Base-by-base conservation (phyloP, 2,329 filamentous ascomycete species). In the Colletotrichum liaoningense region DNA sequence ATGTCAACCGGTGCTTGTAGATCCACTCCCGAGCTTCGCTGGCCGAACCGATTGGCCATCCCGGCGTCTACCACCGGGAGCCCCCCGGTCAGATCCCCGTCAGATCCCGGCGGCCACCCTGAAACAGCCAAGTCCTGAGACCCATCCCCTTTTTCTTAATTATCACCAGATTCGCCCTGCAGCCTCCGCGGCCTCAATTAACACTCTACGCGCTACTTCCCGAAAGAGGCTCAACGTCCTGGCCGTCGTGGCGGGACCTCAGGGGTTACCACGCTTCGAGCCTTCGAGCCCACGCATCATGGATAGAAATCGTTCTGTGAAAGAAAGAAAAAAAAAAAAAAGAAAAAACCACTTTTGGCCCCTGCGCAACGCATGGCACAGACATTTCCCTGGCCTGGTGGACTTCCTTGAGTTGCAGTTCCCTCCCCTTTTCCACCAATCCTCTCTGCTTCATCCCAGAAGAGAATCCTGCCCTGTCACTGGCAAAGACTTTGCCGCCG, bases 111-210 rank as follows among this genome's bases (percentile, higher is more conserved):
- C 35, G 60, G 46, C 49, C 71, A 73, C 62, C 71, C 71, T 73
- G 71, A 73, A 73, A 73, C 71, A 54, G 67, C 71, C 56, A 70
- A 70, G 56, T 73, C 71, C 67, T 70, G 67, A 55, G 46, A 71
- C 67, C 60, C 71, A 54, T 69, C 52, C 71, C 67, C 68, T 70
- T 71, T 46, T 66, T 69, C 58, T 72, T 70, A 66, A 73, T 70
- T 70, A 70, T 69, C 59, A 12, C 55, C 55, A 64, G 30, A 64
- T 69, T 66, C 60, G 49, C 67, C 71, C 60, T 73, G 67, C 60
- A 60, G 54, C 16, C 33, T 69, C 60, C 54, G 66, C n/a, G 59
- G 33, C 56, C 54, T 69, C 49, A 73, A 70, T 73, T 24, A 73
- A 73, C 54, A 28, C 62, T 65, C 35, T 70, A 73, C 71, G 60